Evolutionary conservation across 495 filamentous ascomycete genomes (phyloP).

Genomic region (Aspergillus hancockii): DNA sequence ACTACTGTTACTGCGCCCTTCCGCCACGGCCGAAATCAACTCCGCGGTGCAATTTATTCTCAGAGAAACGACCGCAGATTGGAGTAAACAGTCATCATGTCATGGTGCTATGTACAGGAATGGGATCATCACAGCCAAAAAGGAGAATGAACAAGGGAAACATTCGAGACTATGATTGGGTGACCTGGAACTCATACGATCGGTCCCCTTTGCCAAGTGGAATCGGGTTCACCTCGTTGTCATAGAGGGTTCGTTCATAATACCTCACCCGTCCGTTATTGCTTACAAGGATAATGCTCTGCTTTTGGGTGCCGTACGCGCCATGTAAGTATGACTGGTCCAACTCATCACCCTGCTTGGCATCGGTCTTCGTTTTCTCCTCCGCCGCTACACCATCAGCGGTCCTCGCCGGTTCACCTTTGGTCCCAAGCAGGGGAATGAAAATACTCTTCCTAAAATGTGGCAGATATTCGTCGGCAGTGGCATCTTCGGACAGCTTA

Average conservation of each 20-base stretch:
- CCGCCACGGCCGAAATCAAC: background rate
- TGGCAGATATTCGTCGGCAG: constrained; percentile 70
- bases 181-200: constrained; percentile 40
- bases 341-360: constrained; percentile 22
- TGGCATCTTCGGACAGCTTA: constrained; percentile 45
- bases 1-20: background rate
- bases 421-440: constrained; percentile 69
- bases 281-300: constrained; percentile 82
- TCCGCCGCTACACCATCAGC: constrained; percentile 53
- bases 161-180: background rate
- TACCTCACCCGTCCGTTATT: constrained; percentile 75
- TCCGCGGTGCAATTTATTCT: background rate
- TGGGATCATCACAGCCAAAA: background rate
- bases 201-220: constrained; percentile 60
- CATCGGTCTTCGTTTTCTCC: constrained; percentile 23
- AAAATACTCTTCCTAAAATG: constrained; percentile 80
- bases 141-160: background rate
- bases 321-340: constrained; percentile 36
- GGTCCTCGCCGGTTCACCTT: constrained; percentile 36
- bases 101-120: background rate
- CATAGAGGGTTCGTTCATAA: constrained; percentile 81
- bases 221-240: constrained; percentile 62
- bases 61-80: too few relatives aligned
- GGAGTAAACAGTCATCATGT: background rate
- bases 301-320: constrained; percentile 88